Evolutionary conservation across 2,329 filamentous ascomycete genomes (phyloP), one percentile per base, ranked within the genome.

Genomic region (Pseudogymnoascus sp.): DNA sequence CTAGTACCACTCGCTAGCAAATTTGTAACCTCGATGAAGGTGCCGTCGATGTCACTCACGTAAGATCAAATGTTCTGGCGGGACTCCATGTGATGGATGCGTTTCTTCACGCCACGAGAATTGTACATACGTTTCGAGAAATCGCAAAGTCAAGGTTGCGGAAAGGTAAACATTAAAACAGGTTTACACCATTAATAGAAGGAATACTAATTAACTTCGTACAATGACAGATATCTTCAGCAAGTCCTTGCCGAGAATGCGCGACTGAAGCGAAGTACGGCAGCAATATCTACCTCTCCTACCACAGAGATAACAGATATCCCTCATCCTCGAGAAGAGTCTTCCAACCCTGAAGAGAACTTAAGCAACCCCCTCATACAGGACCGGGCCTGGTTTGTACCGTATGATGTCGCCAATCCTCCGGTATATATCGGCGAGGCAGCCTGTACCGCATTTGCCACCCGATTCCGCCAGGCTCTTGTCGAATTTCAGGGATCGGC

Each of bases 351-450:
- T 4, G 71, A 70, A 28, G 67, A 73, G 45, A 69, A 70, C 66
- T 72, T 43, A 45, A 65, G 65, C 6, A 77, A 76, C 51, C 75
- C 75, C 16, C 67, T 76, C 19, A 67, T 76, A 7, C 72, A 73
- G 45, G 73, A 76, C 3, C 69, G 73, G 19, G 71, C 74, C 6
- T 77, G 75, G 75, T 77, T 76, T 63, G 66, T 74, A 14, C 69
- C 72, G 4, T 67, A 74, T 62, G 71, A 72, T 23, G 67, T 69
- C 8, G 66, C 69, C 5, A 72, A 73, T 28, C 70, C 73, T 60
- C 75, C 75, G 6, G 74, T 77, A 5, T 72, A 75, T 62, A 73
- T 77, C 45, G 72, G 71, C 11, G 74, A 76, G 62, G 75, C 75
- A 11, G 73, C 75, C 11, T 75, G 75, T 64, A 72, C 75, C 7